phyloP scores from a whole-genome alignment of 140 eudicot species.

The Cichorium intybus region DNA sequence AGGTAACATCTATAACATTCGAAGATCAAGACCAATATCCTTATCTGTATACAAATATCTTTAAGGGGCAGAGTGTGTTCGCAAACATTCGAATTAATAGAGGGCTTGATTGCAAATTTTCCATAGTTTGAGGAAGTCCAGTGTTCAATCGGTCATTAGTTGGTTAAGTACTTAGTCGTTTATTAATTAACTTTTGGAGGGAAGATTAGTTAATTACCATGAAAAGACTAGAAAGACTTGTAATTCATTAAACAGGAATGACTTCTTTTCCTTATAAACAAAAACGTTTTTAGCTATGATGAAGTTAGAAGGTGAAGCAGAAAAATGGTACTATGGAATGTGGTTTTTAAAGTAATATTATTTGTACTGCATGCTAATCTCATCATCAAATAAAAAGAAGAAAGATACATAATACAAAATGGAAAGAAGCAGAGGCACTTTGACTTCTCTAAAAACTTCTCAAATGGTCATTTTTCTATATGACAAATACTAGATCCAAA shows the following conservation, averaged over 20 bases:
- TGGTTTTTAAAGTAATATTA: not conserved
- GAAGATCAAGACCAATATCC: not conserved
- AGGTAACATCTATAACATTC: not conserved
- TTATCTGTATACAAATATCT: too few relatives aligned
- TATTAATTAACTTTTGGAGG: not conserved
- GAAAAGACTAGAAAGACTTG: not conserved
- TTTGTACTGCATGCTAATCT: not conserved
- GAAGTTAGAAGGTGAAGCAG: not conserved
- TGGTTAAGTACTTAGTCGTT: not conserved
- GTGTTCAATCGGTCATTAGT: not conserved
- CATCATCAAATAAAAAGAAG: not conserved
- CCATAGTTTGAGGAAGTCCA: not conserved
- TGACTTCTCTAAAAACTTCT: not conserved
- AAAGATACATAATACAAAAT: not conserved
- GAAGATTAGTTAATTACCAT: slow-evolving; percentile 2
- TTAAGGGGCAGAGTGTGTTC: not conserved
- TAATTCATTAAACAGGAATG: too few relatives aligned
- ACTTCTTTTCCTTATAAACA: too few relatives aligned
- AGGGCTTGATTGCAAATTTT: not conserved
- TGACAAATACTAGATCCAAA: not conserved
- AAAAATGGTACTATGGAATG: not conserved
- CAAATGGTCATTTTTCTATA: not conserved
- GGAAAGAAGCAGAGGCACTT: not conserved
- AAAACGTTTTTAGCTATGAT: too few relatives aligned
- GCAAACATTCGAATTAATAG: not conserved